These are phyloP conservation scores for Metrosideros polymorpha DNA, from an alignment of 441 rosid genomes.

Conservation along the genomic window DNA sequence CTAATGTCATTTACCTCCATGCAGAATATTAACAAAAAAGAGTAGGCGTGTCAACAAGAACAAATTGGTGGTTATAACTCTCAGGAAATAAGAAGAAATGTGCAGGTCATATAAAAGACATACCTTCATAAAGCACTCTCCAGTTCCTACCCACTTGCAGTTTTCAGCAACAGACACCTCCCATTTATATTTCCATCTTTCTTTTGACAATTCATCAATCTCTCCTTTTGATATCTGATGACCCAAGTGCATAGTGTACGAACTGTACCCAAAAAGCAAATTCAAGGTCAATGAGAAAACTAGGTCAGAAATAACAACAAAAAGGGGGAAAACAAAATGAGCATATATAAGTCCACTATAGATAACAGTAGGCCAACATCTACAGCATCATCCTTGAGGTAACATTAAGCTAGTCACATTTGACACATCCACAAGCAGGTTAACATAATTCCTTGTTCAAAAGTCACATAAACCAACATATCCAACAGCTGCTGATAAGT, in stretches of 20 bases:
- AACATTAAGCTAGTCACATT: not conserved
- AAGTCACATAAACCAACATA: no score
- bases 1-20: not conserved
- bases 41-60: not conserved
- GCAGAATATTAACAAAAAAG: not conserved
- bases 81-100: not conserved
- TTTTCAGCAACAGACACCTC: conserved; percentile 54
- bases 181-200: conserved; percentile 66
- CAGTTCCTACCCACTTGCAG: conserved; percentile 76
- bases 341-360: not conserved
- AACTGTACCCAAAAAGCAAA: conserved; percentile 35
- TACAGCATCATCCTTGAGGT: not conserved
- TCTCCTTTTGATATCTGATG: conserved; percentile 51
- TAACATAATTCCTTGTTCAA: no score
- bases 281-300: not conserved
- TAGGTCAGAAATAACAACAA: not conserved
- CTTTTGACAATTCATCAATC: conserved; percentile 34
- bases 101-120: not conserved
- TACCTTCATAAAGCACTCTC: conserved; percentile 53
- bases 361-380: not conserved
- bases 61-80: not conserved
- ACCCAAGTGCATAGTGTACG: conserved; percentile 54
- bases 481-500: not conserved
- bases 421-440: not conserved
- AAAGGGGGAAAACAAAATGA: not conserved